A percentile compares a stretch with the other conserved stretches of the same genome.
Evolutionary conservation across 2,329 filamentous ascomycete species (phyloP).

Genomic region (Calonectria pseudoreteaudii): DNA sequence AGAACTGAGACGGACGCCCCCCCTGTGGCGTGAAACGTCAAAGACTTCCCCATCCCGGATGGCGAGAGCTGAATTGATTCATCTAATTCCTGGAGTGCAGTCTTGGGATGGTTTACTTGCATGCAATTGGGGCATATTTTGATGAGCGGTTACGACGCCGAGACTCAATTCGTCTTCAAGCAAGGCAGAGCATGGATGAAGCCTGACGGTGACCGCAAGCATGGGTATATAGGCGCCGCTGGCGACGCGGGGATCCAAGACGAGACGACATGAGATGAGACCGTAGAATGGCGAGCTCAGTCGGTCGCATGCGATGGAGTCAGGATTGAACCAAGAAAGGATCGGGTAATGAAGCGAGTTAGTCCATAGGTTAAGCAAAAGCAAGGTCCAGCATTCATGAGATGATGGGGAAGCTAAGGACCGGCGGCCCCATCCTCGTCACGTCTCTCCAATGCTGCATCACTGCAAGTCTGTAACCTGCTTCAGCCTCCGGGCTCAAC

Average conservation of each 20-base stretch:
- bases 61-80: conserved; percentile 9
- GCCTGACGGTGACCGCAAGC: not conserved
- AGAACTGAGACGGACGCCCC: conserved; percentile 24
- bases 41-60: not conserved
- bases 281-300: conserved; percentile 13
- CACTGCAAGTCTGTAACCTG: conserved; percentile 19
- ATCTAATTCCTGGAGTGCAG: not conserved
- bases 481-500: conserved; percentile 31
- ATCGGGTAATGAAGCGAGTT: conserved; percentile 3
- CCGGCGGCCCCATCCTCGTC: conserved; percentile 10
- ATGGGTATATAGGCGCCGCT: conserved; percentile 1
- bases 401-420: conserved; percentile 13
- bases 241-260: conserved; percentile 10
- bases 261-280: conserved; percentile 26
- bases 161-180: not conserved
- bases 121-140: conserved; percentile 1
- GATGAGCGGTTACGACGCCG: not conserved
- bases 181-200: not conserved
- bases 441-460: conserved; percentile 19
- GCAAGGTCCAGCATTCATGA: conserved; percentile 7
- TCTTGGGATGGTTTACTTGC: not conserved
- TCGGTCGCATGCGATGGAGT: not conserved
- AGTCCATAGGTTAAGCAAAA: not conserved
- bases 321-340: not conserved
- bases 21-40: conserved; percentile 20